Conservation (phyloP, 495 filamentous ascomycete species). For the Cercophora newfieldiana region DNA sequence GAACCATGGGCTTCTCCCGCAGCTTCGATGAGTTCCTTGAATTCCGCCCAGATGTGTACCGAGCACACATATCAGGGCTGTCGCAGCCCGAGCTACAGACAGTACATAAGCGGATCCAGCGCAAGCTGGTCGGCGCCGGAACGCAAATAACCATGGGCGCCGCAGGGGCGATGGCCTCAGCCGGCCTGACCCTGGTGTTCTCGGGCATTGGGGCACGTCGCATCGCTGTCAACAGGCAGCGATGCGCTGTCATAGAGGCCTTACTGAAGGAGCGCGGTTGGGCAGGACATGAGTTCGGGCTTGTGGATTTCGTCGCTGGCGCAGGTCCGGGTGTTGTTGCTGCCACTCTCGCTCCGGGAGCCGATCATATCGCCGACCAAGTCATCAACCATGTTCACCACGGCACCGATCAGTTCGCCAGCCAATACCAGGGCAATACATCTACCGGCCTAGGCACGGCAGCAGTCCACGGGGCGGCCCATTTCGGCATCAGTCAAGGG, state of each 20-base stretch:
- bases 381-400: neutral
- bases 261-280: neutral
- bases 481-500: too few species aligned
- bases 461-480: too few species aligned
- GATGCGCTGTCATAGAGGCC: neutral
- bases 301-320: neutral
- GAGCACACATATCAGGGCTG: neutral
- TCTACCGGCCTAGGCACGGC: too few species aligned
- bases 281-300: neutral
- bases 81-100: neutral
- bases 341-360: neutral
- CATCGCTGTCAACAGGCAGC: neutral
- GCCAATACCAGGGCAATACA: too few species aligned
- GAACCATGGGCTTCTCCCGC: neutral
- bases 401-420: too few species aligned
- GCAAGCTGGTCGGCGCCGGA: neutral
- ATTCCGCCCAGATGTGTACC: neutral
- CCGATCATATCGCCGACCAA: too few species aligned
- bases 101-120: neutral
- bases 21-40: constrained; percentile 1
- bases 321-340: neutral
- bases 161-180: neutral
- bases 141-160: too few species aligned
- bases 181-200: neutral
- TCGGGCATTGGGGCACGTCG: neutral